Evolutionary conservation across 2,329 filamentous ascomycete species (phyloP).

Genomic region (Bretziella fagacearum): DNA sequence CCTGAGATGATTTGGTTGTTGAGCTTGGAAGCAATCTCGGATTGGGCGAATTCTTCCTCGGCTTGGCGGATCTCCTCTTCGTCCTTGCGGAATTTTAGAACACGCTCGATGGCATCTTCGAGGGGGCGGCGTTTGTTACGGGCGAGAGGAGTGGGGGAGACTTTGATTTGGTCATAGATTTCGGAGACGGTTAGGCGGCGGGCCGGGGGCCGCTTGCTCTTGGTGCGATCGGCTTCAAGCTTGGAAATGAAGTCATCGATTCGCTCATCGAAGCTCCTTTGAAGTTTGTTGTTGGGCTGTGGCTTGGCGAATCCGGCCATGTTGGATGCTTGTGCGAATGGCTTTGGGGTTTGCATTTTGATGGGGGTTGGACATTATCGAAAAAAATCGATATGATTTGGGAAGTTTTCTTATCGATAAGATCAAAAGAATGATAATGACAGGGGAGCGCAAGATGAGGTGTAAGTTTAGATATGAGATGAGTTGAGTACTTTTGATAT

Average conservation of each 20-base stretch:
- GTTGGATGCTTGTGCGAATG: too few species aligned
- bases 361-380: too few species aligned
- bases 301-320: slow-evolving; percentile 16
- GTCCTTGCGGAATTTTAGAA: slow-evolving; percentile 56
- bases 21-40: slow-evolving; percentile 22
- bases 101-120: slow-evolving; percentile 72
- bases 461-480: too few species aligned
- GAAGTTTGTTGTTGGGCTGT: slow-evolving; percentile 20
- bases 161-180: slow-evolving; percentile 65
- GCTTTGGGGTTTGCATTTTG: too few species aligned
- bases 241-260: slow-evolving; percentile 68
- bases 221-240: slow-evolving; percentile 48
- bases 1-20: slow-evolving; percentile 28
- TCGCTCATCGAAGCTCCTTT: slow-evolving; percentile 46
- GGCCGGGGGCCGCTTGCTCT: slow-evolving; percentile 19
- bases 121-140: slow-evolving; percentile 65
- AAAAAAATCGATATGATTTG: too few species aligned
- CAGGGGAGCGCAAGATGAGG: too few species aligned
- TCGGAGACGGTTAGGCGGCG: slow-evolving; percentile 35
- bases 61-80: slow-evolving; percentile 21
- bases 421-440: background rate
- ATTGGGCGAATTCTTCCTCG: slow-evolving; percentile 13
- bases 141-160: slow-evolving; percentile 73
- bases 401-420: slow-evolving; percentile 13
- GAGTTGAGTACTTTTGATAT: too few species aligned